Evolutionary conservation across 805 yeast genomes (phyloP).

Genomic region (Candida mattraensis): DNA sequence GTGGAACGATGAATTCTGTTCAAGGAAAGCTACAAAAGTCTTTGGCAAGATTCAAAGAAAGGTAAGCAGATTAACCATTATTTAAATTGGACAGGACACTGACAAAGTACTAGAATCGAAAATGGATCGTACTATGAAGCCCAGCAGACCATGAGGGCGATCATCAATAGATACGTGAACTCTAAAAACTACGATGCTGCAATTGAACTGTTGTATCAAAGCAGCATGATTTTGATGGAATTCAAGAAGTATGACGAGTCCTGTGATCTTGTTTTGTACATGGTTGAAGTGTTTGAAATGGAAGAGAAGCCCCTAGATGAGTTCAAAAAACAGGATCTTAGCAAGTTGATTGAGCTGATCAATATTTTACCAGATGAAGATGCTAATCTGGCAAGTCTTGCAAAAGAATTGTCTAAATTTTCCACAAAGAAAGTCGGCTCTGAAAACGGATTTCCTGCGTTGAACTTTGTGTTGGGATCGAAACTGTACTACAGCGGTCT

Average conservation of each 20-base stretch:
- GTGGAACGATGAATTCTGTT: conserved; percentile 18
- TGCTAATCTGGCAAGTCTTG: conserved; percentile 63
- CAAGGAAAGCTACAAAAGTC: conserved; percentile 54
- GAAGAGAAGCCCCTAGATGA: conserved; percentile 37
- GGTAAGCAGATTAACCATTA: conserved; percentile 19
- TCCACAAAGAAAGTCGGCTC: conserved; percentile 47
- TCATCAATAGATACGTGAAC: conserved; percentile 80
- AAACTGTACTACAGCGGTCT: conserved; percentile 47
- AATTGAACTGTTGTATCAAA: conserved; percentile 67
- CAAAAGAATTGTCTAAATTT: conserved; percentile 70
- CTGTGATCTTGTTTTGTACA: conserved; percentile 68
- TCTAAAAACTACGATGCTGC: conserved; percentile 69
- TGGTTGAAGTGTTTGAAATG: conserved; percentile 66
- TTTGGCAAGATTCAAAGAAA: conserved; percentile 59
- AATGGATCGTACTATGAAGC: conserved; percentile 89
- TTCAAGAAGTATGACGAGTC: conserved; percentile 79
- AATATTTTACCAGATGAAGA: conserved; percentile 48
- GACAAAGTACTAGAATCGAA: conserved; percentile 49
- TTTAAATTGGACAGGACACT: conserved; percentile 1
- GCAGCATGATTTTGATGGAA: conserved; percentile 64
- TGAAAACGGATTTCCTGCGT: conserved; percentile 70
- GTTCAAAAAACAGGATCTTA: conserved; percentile 25
- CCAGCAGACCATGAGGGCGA: conserved; percentile 89
- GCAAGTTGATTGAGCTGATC: conserved; percentile 44
- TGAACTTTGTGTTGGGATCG: conserved; percentile 73